Evolutionary conservation across 2,329 filamentous ascomycete species (phyloP).

Genomic region (Sporothrix inflata): DNA sequence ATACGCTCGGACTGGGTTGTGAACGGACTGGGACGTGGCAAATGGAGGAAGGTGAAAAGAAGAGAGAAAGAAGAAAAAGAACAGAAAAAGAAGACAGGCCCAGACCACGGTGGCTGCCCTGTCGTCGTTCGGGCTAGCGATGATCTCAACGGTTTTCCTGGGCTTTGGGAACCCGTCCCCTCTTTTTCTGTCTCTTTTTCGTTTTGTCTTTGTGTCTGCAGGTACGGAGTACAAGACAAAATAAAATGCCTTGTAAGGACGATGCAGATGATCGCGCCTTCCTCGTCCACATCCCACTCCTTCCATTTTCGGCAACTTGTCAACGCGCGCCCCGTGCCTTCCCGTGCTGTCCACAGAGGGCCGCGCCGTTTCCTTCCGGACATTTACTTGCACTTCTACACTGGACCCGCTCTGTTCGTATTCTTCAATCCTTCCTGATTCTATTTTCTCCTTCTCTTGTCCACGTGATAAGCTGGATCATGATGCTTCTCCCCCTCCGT

Average conservation of each 20-base stretch:
- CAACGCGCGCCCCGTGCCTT: slow-evolving; percentile 13
- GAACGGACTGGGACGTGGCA: not conserved
- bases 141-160: not conserved
- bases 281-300: not conserved
- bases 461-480: slow-evolving; percentile 8
- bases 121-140: not conserved
- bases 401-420: not conserved
- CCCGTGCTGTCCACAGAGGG: slow-evolving; percentile 6
- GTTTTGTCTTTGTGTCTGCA: not conserved
- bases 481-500: not conserved
- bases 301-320: not conserved
- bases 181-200: slow-evolving; percentile 1
- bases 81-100: not conserved
- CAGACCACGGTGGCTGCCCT: not conserved
- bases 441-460: not conserved
- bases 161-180: not conserved
- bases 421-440: not conserved
- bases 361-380: slow-evolving; percentile 8
- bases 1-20: slow-evolving; percentile 1
- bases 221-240: not conserved
- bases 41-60: not conserved
- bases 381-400: not conserved
- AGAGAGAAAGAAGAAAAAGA: not conserved
- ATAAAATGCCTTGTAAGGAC: not conserved
- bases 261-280: not conserved